Percentiles rank a stretch among this genome's conserved stretches.
phyloP scores from a whole-genome alignment of 164 flowering plant species.

The Paratinospora sagittata region DNA sequence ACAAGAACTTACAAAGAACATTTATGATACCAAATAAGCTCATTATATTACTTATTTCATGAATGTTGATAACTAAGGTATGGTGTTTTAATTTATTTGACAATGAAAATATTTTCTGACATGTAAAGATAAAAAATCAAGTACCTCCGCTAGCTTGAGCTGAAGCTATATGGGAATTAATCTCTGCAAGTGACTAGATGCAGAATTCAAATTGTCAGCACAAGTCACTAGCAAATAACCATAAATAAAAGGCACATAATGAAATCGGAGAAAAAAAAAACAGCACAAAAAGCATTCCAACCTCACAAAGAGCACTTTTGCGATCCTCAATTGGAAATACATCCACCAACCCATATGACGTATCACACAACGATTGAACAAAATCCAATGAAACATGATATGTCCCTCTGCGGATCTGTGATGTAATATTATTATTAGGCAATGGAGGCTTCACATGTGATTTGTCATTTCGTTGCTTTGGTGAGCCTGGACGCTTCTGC shows the following conservation, averaged over 20 bases:
- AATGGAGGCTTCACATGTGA: constrained; percentile 69
- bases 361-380: constrained; percentile 85
- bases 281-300: constrained; percentile 20
- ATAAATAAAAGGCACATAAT: neutral
- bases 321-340: constrained; percentile 96
- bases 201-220: constrained; percentile 21
- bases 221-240: constrained; percentile 8
- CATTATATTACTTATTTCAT: too few relatives aligned
- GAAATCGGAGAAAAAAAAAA: constrained; percentile 6
- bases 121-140: constrained; percentile 6
- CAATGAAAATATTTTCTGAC: neutral
- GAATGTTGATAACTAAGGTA: neutral
- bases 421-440: constrained; percentile 52
- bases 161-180: constrained; percentile 64
- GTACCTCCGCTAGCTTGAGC: constrained; percentile 92
- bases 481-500: constrained; percentile 74
- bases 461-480: constrained; percentile 57
- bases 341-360: constrained; percentile 92
- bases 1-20: too few relatives aligned
- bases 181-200: constrained; percentile 84
- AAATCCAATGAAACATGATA: constrained; percentile 94
- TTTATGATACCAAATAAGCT: too few relatives aligned
- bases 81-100: neutral
- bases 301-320: constrained; percentile 92
- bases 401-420: constrained; percentile 83